Conservation (phyloP, 192 early-diverging fungal species). For the Coemansia aciculifera region DNA sequence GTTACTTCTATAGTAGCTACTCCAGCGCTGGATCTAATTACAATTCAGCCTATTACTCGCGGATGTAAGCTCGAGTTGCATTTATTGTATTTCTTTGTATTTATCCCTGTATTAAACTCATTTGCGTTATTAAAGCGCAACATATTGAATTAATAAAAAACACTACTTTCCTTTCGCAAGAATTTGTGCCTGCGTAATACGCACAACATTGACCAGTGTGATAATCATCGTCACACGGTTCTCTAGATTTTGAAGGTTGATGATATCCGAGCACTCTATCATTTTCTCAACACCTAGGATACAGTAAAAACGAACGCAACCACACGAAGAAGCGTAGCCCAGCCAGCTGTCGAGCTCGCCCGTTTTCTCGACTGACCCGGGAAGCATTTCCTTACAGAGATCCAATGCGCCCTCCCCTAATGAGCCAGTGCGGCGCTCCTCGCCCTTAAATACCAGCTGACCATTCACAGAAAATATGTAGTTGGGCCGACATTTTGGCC, state of each 20-base stretch:
- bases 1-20: slow-evolving; percentile 4
- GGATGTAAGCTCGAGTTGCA: neutral
- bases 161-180: neutral
- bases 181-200: slow-evolving; percentile 15
- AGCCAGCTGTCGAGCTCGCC: slow-evolving; percentile 36
- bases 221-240: slow-evolving; percentile 39
- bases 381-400: slow-evolving; percentile 33
- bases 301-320: slow-evolving; percentile 16
- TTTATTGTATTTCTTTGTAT: neutral
- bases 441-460: slow-evolving; percentile 51
- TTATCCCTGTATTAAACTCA: neutral
- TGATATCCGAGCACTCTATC: slow-evolving; percentile 30
- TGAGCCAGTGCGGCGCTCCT: slow-evolving; percentile 3
- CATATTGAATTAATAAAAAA: neutral
- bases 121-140: neutral
- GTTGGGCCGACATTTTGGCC: slow-evolving; percentile 28
- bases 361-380: slow-evolving; percentile 26
- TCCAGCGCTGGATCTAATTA: neutral
- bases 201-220: slow-evolving; percentile 36
- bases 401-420: slow-evolving; percentile 18
- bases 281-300: no score
- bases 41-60: neutral
- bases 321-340: slow-evolving; percentile 41
- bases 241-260: slow-evolving; percentile 20
- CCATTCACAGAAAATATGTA: slow-evolving; percentile 37